Evolutionary conservation across 2,329 filamentous ascomycete species (phyloP).

Genomic region (Apiospora rasikravindrae): DNA sequence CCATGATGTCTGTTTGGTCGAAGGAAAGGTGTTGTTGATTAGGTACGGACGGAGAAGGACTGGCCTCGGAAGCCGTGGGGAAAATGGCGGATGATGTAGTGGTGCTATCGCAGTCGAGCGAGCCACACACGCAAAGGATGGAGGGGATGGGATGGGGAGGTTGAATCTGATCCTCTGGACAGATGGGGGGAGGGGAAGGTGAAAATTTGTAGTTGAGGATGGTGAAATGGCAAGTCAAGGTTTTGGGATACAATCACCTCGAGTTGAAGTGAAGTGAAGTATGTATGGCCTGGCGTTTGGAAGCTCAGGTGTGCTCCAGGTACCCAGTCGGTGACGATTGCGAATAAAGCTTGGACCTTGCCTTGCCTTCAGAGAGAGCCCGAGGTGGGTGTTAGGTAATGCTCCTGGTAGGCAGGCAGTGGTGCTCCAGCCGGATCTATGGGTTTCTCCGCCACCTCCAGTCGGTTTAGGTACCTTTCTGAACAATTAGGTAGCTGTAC

Average conservation of each 20-base stretch:
- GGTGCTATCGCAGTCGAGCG: not conserved
- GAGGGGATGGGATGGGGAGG: not conserved
- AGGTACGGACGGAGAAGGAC: not conserved
- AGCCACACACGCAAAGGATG: not conserved
- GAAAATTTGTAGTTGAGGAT: not conserved
- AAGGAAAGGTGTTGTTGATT: not conserved
- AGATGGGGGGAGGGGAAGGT: not conserved
- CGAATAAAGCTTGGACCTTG: conserved; percentile 19
- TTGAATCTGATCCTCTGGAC: not conserved
- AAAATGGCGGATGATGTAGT: not conserved
- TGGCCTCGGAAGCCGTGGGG: conserved; percentile 13
- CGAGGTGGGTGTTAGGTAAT: not conserved
- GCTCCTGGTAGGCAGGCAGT: not conserved
- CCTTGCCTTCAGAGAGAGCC: not conserved
- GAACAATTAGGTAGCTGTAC: not conserved
- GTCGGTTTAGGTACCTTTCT: not conserved
- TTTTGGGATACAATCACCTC: conserved; percentile 12
- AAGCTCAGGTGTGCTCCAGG: conserved; percentile 16
- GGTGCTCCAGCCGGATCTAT: not conserved
- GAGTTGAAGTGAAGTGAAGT: not conserved
- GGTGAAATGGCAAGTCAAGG: conserved; percentile 8
- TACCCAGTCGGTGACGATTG: conserved; percentile 21
- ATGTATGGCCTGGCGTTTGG: conserved; percentile 12
- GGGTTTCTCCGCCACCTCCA: conserved; percentile 4
- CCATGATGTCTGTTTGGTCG: conserved; percentile 55